phyloP scores from a whole-genome alignment of 805 yeast species.

The Saccharomycopsis fibuligera region DNA sequence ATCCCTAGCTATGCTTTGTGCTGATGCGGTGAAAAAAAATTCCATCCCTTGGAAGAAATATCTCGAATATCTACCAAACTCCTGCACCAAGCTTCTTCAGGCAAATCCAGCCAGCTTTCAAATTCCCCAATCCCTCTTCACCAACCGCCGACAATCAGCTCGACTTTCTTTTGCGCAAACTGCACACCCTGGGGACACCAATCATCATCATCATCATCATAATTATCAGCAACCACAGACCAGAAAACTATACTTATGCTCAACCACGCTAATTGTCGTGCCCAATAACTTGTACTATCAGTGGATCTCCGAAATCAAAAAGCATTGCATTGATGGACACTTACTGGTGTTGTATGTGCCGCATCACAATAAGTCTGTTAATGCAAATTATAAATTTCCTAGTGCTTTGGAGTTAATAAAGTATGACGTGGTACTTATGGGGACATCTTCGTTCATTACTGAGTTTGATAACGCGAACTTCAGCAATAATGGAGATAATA shows the following conservation, averaged over 20 bases:
- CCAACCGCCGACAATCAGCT: slow-evolving; percentile 23
- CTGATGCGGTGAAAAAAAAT: slow-evolving; percentile 34
- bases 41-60: slow-evolving; percentile 57
- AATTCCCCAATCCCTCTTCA: slow-evolving; percentile 6
- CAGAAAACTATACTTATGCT: slow-evolving; percentile 36
- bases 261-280: slow-evolving; percentile 51
- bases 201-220: no score
- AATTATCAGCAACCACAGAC: slow-evolving; percentile 9
- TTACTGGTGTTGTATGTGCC: slow-evolving; percentile 33
- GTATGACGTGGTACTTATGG: slow-evolving; percentile 49
- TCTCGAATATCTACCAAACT: slow-evolving; percentile 36
- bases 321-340: slow-evolving; percentile 40
- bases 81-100: slow-evolving; percentile 33
- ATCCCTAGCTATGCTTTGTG: slow-evolving; percentile 36
- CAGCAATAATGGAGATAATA: no score
- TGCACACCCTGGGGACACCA: no score
- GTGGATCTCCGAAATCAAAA: slow-evolving; percentile 53
- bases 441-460: slow-evolving; percentile 40
- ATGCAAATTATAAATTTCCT: slow-evolving; percentile 24
- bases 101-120: slow-evolving; percentile 42
- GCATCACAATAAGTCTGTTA: slow-evolving; percentile 4
- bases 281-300: slow-evolving; percentile 66
- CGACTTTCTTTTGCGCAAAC: no score
- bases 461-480: slow-evolving; percentile 32
- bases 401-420: slow-evolving; percentile 32